phyloP scores from a whole-genome alignment of 495 filamentous ascomycete species.

The Penicillium tannophilum region DNA sequence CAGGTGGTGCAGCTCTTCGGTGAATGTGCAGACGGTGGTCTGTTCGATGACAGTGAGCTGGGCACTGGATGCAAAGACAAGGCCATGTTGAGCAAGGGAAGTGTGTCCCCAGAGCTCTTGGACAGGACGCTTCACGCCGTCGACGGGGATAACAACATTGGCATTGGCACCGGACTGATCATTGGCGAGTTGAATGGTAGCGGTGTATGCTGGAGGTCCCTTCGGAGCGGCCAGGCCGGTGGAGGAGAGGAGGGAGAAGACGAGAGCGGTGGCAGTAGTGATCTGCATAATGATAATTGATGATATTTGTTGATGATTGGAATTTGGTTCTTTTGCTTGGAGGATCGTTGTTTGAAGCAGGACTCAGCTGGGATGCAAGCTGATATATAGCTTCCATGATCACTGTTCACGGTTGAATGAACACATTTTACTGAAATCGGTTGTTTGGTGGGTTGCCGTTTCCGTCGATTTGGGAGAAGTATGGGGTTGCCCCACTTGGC shows the following conservation, averaged over 20 bases:
- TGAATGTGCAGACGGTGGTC: slow-evolving; percentile 24
- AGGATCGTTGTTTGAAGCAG: background rate
- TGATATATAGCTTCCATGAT: background rate
- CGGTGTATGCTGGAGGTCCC: background rate
- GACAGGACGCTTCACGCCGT: slow-evolving; percentile 22
- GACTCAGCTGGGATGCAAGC: background rate
- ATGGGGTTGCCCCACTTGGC: background rate
- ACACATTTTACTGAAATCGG: background rate
- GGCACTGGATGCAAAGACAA: slow-evolving; percentile 30
- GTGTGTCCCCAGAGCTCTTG: slow-evolving; percentile 30
- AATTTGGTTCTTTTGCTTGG: background rate
- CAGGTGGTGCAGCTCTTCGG: slow-evolving; percentile 10
- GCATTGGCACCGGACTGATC: slow-evolving; percentile 24
- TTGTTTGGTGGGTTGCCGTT: slow-evolving; percentile 1
- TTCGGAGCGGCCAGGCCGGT: slow-evolving; percentile 14
- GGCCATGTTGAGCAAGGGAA: slow-evolving; percentile 19
- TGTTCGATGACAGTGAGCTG: slow-evolving; percentile 21
- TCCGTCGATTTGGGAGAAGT: background rate
- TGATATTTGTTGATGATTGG: background rate
- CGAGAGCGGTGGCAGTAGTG: slow-evolving; percentile 15
- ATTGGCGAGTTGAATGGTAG: slow-evolving; percentile 27
- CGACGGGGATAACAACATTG: slow-evolving; percentile 22
- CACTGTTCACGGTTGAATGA: background rate
- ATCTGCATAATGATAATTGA: slow-evolving; percentile 21
- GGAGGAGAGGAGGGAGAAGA: slow-evolving; percentile 17